Evolutionary conservation across 2,329 filamentous ascomycete species (phyloP), one percentile per base, ranked within the genome.

Genomic region (Botrytis hyacinthi): DNA sequence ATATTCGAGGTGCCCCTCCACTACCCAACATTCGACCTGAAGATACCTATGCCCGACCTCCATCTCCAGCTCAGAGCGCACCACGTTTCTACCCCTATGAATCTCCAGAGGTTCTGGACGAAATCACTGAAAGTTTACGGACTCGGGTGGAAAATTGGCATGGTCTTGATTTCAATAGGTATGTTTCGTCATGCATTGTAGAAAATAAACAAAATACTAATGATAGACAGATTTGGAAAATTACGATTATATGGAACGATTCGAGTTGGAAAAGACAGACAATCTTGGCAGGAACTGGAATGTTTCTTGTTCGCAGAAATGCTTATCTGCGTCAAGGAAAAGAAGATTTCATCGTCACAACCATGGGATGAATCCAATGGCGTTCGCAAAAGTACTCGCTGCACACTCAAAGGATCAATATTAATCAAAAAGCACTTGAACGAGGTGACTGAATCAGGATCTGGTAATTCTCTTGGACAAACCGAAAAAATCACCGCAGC

Each of bases 241-340:
- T 87, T 99, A 77, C 90, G 95, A 46, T 85, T 98, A 46, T 95
- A 97, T 79, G 95, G 94, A 42, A 95, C 92, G 3, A 89, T 99
- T 73, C 91, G 93, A 71, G 96, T 99, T 35, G 96, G 96, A 78
- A 99, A 99, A 83, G 96, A 99, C 82, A 94, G 94, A 77, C 88
- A 95, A 76, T 95, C 95, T 10, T 99, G 96, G 96, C 96, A 99
- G 84, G 96, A 98, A 82, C 84, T 99, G 72, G 95, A 99, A 82
- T 99, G 96, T 82, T 99, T 94, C 82, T 87, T 99, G 44, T 99
- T 99, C 81, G 93, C 92, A 7, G 96, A 99, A 84, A 99, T 99
- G 96, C 92, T 99, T 79, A 99, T 99, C 77, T 99, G 96, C 81
- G 94, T 99, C 75, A 99, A 98, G 83, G 96, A 98, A 84, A 98